phyloP scores from a whole-genome alignment of 495 filamentous ascomycete species.

The Tuber indicum region DNA sequence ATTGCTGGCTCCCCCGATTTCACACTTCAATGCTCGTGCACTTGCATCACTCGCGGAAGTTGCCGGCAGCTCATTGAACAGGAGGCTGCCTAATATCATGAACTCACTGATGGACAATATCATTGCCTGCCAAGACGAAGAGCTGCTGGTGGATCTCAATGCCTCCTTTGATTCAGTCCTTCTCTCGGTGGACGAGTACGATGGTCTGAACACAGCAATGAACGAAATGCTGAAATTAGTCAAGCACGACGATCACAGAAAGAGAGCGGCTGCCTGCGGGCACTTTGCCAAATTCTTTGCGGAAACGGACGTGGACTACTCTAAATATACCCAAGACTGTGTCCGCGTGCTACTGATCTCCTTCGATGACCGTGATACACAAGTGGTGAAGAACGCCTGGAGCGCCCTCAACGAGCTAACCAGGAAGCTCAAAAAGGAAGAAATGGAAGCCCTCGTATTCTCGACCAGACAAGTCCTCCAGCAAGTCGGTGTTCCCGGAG shows the following conservation, averaged over 20 bases:
- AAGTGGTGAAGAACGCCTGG: slow-evolving; percentile 91
- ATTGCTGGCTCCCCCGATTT: slow-evolving; percentile 80
- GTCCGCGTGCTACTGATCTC: slow-evolving; percentile 81
- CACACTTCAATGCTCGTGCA: slow-evolving; percentile 87
- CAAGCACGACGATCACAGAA: slow-evolving; percentile 87
- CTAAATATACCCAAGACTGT: slow-evolving; percentile 87
- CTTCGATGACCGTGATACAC: slow-evolving; percentile 76
- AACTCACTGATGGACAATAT: slow-evolving; percentile 92
- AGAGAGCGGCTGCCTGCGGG: slow-evolving; percentile 65
- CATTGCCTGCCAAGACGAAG: slow-evolving; percentile 66
- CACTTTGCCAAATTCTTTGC: slow-evolving; percentile 88
- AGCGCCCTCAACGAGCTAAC: slow-evolving; percentile 79
- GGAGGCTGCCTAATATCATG: slow-evolving; percentile 78
- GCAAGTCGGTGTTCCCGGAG: slow-evolving; percentile 80
- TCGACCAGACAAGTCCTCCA: slow-evolving; percentile 77
- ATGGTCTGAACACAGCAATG: slow-evolving; percentile 91
- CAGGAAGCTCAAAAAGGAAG: slow-evolving; percentile 84
- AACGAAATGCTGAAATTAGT: slow-evolving; percentile 77
- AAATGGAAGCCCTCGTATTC: slow-evolving; percentile 90
- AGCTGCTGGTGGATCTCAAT: slow-evolving; percentile 66
- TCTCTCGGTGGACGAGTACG: slow-evolving; percentile 87
- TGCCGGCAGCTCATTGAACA: slow-evolving; percentile 78
- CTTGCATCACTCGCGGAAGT: slow-evolving; percentile 88
- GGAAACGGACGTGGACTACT: slow-evolving; percentile 74
- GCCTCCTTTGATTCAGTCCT: slow-evolving; percentile 78